Evolutionary conservation across 495 filamentous ascomycete species (phyloP).

Genomic region (Clohesyomyces aquaticus): DNA sequence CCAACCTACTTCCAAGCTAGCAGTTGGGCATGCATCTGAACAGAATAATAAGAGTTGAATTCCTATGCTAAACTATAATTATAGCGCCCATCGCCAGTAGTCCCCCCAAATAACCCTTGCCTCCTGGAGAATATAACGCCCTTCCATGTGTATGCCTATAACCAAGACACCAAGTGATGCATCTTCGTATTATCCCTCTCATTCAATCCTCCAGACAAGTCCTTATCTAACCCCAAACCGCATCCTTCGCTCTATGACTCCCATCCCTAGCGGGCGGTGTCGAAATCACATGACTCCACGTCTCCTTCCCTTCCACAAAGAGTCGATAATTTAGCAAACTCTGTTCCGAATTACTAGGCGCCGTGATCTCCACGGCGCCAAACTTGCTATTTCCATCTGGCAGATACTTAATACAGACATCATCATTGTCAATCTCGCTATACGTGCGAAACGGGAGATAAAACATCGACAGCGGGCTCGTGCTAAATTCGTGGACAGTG

Average conservation of each 20-base stretch:
- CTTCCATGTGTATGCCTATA: no score
- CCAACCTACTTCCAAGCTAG: no score
- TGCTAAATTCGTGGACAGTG: constrained; percentile 83
- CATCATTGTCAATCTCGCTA: constrained; percentile 72
- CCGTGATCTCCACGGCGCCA: constrained; percentile 81
- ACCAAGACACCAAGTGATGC: no score
- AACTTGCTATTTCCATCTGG: constrained; percentile 90
- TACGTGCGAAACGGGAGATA: constrained; percentile 88
- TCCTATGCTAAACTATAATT: no score
- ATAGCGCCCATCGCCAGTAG: no score
- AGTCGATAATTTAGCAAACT: constrained; percentile 76
- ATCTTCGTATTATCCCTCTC: no score
- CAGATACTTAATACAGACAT: constrained; percentile 76
- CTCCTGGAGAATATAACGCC: no score
- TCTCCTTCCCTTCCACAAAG: constrained; percentile 76
- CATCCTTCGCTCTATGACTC: constrained; percentile 44
- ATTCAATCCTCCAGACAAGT: no score
- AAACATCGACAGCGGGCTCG: constrained; percentile 89
- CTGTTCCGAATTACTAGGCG: constrained; percentile 47
- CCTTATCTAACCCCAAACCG: constrained; percentile 50
- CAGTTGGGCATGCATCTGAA: no score
- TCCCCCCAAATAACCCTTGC: no score
- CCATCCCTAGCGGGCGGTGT: constrained; percentile 43
- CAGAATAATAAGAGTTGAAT: no score
- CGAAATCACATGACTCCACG: constrained; percentile 62